Evolutionary conservation across 1,284 basidiomycete genomes (phyloP).

Genomic region (Moniliella sp.): DNA sequence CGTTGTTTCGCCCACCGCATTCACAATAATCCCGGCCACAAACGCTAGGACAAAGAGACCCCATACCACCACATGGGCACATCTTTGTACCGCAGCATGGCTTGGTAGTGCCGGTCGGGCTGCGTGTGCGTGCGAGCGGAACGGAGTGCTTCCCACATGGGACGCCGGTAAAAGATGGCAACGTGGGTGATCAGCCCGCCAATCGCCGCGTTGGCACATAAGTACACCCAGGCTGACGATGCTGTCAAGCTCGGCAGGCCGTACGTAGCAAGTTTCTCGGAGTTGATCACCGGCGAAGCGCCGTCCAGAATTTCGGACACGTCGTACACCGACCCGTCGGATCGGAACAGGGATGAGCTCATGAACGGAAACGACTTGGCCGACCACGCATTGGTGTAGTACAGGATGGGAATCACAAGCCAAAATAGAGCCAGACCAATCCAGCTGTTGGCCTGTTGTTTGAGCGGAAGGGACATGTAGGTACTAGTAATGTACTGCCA

Average conservation of each 20-base stretch:
- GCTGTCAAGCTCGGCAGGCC: conserved; percentile 21
- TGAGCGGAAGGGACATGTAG: conserved; percentile 14
- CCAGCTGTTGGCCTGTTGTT: conserved; percentile 19
- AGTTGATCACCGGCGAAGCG: conserved; percentile 6
- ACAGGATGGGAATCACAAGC: conserved; percentile 13
- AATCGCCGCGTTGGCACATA: conserved; percentile 32
- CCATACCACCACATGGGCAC: conserved; percentile 25
- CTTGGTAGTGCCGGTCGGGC: conserved; percentile 18
- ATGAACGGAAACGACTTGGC: conserved; percentile 12
- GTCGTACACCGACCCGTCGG: conserved; percentile 30
- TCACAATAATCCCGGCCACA: conserved; percentile 10
- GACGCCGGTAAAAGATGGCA: conserved; percentile 37
- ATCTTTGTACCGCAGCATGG: conserved; percentile 27
- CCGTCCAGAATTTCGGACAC: conserved; percentile 34
- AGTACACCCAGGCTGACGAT: conserved; percentile 44
- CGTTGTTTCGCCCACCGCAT: conserved; percentile 10
- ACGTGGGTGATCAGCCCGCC: conserved; percentile 46
- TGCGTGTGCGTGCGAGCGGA: conserved; percentile 38
- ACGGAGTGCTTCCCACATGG: conserved; percentile 37
- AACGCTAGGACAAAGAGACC: conserved; percentile 7
- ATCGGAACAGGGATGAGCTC: conserved; percentile 7
- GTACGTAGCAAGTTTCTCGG: conserved; percentile 10
- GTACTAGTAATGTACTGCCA: conserved; percentile 24
- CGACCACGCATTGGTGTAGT: conserved; percentile 16
- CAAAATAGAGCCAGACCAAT: conserved; percentile 17